phyloP scores from a whole-genome alignment of 257 asterid species.

The Eustoma russellianum region DNA sequence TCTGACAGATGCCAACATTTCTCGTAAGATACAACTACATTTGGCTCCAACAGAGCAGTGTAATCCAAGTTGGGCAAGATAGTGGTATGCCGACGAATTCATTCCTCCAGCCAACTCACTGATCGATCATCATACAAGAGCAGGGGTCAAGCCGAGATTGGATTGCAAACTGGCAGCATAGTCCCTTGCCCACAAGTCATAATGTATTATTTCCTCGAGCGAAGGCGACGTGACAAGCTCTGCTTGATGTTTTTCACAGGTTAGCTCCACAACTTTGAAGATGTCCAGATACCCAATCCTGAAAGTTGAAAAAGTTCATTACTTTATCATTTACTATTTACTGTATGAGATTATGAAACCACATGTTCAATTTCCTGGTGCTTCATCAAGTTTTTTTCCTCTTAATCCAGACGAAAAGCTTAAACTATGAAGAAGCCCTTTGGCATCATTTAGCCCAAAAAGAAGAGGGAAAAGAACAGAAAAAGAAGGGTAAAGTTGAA shows the following conservation, averaged over 20 bases:
- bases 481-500: too few relatives aligned
- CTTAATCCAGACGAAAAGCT: neutral
- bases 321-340: neutral
- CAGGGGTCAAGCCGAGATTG: constrained; percentile 38
- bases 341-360: too few relatives aligned
- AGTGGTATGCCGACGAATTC: neutral
- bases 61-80: constrained; percentile 2
- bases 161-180: constrained; percentile 58
- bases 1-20: constrained; percentile 9
- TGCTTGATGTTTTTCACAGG: constrained; percentile 60
- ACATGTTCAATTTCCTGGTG: too few relatives aligned
- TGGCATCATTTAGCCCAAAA: too few relatives aligned
- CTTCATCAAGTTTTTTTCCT: neutral
- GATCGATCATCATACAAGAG: constrained; percentile 31
- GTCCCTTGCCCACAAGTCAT: constrained; percentile 91
- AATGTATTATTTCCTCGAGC: constrained; percentile 83
- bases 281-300: constrained; percentile 86
- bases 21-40: constrained; percentile 15
- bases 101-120: constrained; percentile 7
- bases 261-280: constrained; percentile 87
- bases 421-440: neutral
- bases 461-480: too few relatives aligned
- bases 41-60: neutral
- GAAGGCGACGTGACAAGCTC: constrained; percentile 65
- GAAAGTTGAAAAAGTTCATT: constrained; percentile 16